Evolutionary conservation across 2,329 filamentous ascomycete species (phyloP), one percentile per base, ranked within the genome.

Genomic region (Lachnellula arida): DNA sequence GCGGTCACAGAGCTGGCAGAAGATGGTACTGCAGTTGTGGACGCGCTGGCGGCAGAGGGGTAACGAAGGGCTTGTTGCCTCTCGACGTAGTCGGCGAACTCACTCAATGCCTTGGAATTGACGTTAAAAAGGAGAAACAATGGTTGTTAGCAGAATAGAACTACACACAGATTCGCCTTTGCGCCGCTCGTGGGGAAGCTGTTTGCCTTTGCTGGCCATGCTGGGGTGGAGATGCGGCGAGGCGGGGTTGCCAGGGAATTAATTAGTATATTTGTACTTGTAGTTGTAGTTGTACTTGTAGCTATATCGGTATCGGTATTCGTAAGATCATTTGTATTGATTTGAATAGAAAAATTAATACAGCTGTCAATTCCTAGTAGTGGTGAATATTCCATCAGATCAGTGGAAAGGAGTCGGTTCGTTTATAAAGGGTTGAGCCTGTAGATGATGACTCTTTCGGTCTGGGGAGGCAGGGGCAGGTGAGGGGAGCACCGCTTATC

Each of bases 61-160:
- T 84, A 86, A 55, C 88, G 86, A 49, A 86, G 74, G 14, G 86
- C 85, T 73, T 97, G 94, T 71, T 97, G 92, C 71, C 91, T 88
- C 73, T 97, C 91, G 63, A 97, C 94, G 68, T 97, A 97, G 68
- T 99, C 94, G 72, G 92, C 91, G 71, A 99, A 99, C 67, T 97
- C 94, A 76, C 89, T 94, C 54, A 99, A 81, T 12, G 93, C 92
- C 80, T 81, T 49, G 0, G 48, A 22, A n/a, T 11, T 12, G 17
- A 34, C 19, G 22, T 50, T 40, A 35, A 14, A 48, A 48, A 9
- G 17, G 28, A 39, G 15, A 34, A 7, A 56, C 23, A 46, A 11
- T 23, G 12, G 15, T 6, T 34, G 35, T 14, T 42, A 49, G 3
- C n/a, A 14, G 23, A 15, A 15, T 15, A 48, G 35, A 46, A 19